These are phyloP conservation scores for Magnusiomyces paraingens DNA, from an alignment of 1,139 yeast genomes.

Conservation along the genomic window DNA sequence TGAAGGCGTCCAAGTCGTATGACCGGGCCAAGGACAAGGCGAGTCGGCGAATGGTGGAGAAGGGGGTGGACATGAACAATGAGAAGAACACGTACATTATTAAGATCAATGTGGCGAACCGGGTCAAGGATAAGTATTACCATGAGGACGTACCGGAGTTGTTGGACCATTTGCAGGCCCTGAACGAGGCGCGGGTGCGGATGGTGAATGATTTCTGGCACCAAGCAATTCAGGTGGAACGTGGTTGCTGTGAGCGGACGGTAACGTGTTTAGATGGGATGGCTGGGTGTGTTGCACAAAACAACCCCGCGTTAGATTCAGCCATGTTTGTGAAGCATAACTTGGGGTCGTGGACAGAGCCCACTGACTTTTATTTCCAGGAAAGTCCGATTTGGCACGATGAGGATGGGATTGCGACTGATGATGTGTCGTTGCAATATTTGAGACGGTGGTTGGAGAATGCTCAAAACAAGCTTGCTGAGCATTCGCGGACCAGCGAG, in stretches of 20 bases:
- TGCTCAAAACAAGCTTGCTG: conserved; percentile 24
- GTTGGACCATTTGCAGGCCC: conserved; percentile 76
- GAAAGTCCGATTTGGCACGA: conserved; percentile 98
- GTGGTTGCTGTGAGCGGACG: conserved; percentile 47
- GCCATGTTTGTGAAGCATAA: conserved; percentile 94
- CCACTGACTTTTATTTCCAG: conserved; percentile 72
- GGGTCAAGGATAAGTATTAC: conserved; percentile 85
- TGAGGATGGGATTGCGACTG: conserved; percentile 67
- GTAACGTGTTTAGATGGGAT: conserved; percentile 49
- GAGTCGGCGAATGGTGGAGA: conserved; percentile 52
- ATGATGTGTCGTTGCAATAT: conserved; percentile 56
- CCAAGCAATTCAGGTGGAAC: conserved; percentile 60
- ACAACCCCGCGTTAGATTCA: conserved; percentile 68
- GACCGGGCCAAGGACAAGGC: conserved; percentile 49
- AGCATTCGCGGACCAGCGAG: conserved; percentile 30
- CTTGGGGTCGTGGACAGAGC: conserved; percentile 70
- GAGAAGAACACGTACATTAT: conserved; percentile 79
- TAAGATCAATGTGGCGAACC: conserved; percentile 74
- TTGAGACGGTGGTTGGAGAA: conserved; percentile 54
- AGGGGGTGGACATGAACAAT: conserved; percentile 74
- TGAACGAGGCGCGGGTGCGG: conserved; percentile 73
- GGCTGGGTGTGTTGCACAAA: conserved; percentile 57
- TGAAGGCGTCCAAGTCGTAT: conserved; percentile 53
- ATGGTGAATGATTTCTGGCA: conserved; percentile 65
- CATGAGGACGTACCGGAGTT: conserved; percentile 93